Evolutionary conservation across 2,329 filamentous ascomycete species (phyloP), one percentile per base, ranked within the genome.

Genomic region (Botrytis aclada): DNA sequence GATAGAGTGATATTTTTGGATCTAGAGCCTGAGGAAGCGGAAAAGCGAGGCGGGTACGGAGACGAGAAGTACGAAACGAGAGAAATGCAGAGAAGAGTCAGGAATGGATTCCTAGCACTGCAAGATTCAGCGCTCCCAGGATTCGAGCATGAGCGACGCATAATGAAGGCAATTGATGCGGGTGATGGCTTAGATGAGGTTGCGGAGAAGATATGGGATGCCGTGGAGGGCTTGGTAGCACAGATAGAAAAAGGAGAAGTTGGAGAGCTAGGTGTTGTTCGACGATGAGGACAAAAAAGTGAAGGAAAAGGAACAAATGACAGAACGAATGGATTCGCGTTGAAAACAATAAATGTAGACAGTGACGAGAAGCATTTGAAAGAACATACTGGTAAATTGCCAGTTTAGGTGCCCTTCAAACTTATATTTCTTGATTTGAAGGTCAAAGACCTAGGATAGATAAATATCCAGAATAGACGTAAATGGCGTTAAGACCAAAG

Each of bases 1-100:
- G 96, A 99, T 83, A 81, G 95, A 16, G 94, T 95, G 18, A 82
- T 98, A 0, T 98, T 98, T 80, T 86, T 99, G 45, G 93, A 96
- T 80, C 88, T 98, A 69, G 89, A 91, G 10, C 88, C 93, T 51
- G 88, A 90, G 66, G 88, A 90, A 74, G 94, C 94, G 16, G 88
- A 88, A 43, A 86, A 87, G 77, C 86, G 96, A 29, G 94, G 94
- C n/a, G 95, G 94, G 0, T 99, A 91, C 85, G 96, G 96, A 1
- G 88, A 87, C 29, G 96, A 99, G 85, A 87, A 93, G 75, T 99
- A 98, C 80, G 96, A 99, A 84, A 92, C 89, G 80, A 88, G 87
- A 74, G 89, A 90, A 79, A 93, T 97, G 89, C 96, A 99, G 84
- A 85, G 87, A 74, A 87, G 89, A 16, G 96, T 98, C 22, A 85